Evolutionary conservation across 495 filamentous ascomycete species (phyloP).

Genomic region (Penicillium manginii): DNA sequence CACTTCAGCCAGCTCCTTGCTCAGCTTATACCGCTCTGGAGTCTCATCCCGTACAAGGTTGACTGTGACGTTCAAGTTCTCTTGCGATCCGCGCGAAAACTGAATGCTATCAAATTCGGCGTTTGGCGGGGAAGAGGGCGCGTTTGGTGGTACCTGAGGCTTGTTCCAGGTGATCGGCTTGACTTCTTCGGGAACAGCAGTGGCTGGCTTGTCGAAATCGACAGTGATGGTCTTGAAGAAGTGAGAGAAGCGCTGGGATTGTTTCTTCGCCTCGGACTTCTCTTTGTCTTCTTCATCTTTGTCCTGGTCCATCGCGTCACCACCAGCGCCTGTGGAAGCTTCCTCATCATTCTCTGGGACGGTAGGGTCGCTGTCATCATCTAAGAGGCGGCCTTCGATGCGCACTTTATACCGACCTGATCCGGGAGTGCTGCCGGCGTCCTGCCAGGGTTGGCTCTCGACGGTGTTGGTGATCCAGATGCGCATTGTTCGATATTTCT

Average conservation of each 20-base stretch:
- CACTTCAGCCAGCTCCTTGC: conserved; percentile 77
- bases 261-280: conserved; percentile 47
- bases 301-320: conserved; percentile 66
- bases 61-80: conserved; percentile 89
- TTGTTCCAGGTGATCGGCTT: conserved; percentile 76
- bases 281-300: conserved; percentile 37
- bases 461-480: conserved; percentile 97
- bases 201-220: conserved; percentile 73
- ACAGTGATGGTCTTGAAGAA: conserved; percentile 93
- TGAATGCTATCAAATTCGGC: conserved; percentile 89
- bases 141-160: conserved; percentile 58
- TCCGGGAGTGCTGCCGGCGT: conserved; percentile 42
- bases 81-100: conserved; percentile 89
- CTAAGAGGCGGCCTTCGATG: conserved; percentile 89
- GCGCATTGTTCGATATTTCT: conserved; percentile 83
- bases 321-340: conserved; percentile 17
- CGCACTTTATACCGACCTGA: conserved; percentile 78
- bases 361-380: conserved; percentile 62
- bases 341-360: conserved; percentile 56
- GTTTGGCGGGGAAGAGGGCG: conserved; percentile 45
- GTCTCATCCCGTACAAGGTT: conserved; percentile 84
- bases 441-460: conserved; percentile 93
- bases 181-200: conserved; percentile 52
- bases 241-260: conserved; percentile 74
- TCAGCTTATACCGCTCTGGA: conserved; percentile 81